Evolutionary conservation across 768 basidiomycete species (phyloP), one percentile per base, ranked within the genome.

Genomic region (Boletus pseudo-olivaceus): DNA sequence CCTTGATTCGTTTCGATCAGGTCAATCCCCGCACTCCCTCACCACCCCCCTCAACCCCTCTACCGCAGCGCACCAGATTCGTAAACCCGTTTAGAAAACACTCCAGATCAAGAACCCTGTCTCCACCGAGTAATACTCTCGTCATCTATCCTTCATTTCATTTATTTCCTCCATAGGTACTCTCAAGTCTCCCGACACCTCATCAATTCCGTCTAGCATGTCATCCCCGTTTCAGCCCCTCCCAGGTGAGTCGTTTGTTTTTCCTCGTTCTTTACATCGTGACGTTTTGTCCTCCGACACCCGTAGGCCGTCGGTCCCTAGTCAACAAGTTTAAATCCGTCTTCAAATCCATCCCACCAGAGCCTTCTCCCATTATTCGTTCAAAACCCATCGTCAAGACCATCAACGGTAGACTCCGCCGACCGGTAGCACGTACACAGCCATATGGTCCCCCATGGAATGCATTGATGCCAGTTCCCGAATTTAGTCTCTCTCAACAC

Each of bases 361-460:
- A 55, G 2, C 47, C 61, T 17, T 51, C 58, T 19, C 49, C 49
- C 0, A 35, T 30, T 5, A 14, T 44, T 33, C 52, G 38, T 17
- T 42, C 61, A 8, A 57, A 58, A 11, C 39, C 58, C 6, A 20
- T 49, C 40, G 12, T 59, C 20, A 60, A 68, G 30, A 33, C 55
- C 27, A 42, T 59, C 51, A 53, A 46, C 5, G 44, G 60, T 9
- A 64, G 51, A 35, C 58, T 63, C 32, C 58, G 63, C 17, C 54
- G 57, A 40, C 63, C 67, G 4, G 61, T 61, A 5, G 53, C 63
- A 34, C 73, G 73, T 17, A 74, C 74, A 11, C 72, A 74, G 17
- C 73, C 73, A 5, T 74, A 74, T 26, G 68, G 70, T 11, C 66
- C 71, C 34, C 73, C 73, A 5, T 74, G 72, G 61, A 75, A 71